Base-by-base conservation (phyloP, 1,284 basidiomycete genomes). In the Malassezia equina region DNA sequence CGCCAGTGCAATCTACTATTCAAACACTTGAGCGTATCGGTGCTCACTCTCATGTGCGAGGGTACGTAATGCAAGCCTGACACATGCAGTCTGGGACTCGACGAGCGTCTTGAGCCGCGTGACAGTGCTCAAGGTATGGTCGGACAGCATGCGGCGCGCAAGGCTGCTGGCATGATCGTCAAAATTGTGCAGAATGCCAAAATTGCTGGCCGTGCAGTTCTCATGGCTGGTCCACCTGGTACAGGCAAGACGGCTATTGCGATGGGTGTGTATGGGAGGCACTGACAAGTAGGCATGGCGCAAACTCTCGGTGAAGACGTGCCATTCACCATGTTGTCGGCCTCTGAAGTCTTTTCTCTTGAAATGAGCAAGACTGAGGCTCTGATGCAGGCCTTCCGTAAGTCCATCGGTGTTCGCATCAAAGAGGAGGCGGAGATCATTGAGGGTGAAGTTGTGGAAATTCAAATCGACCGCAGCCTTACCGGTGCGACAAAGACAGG, bases 401-500 rank as follows among this genome's bases (percentile, higher is more conserved):
- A 90, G 65, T 90, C 89, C 67, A 96, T 96, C 71, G 93, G 93
- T 29, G 90, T 98, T 0, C 81, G 91, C 47, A 96, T 98, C 75
- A 93, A 89, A 75, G 93, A 98, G 75, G 93, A 98, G 78, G 88
- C 88, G 2, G 93, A 98, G 75, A 82, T 96, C 43, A 91, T 98
- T 60, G 90, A 95, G 75, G 93, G 94, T 56, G 94, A 98, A 76
- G 90, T 98, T 1, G 90, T 98, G 9, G 93, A 99, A 77, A 91
- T 98, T 65, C 90, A 95, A 76, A 93, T 98, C 65, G 91, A 98
- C 79, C 81, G 93, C 43, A 93, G 89, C 77, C 79, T 98, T 48
- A 96, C 93, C 42, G 94, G 94, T 28, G 90, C 91, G 0, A 95
- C 91, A 13, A 98, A 96, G 79, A 96, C 93, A 0, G 93, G 94